Evolutionary conservation across 1,284 basidiomycete species (phyloP).

Genomic region (Boletellus deceptivus): DNA sequence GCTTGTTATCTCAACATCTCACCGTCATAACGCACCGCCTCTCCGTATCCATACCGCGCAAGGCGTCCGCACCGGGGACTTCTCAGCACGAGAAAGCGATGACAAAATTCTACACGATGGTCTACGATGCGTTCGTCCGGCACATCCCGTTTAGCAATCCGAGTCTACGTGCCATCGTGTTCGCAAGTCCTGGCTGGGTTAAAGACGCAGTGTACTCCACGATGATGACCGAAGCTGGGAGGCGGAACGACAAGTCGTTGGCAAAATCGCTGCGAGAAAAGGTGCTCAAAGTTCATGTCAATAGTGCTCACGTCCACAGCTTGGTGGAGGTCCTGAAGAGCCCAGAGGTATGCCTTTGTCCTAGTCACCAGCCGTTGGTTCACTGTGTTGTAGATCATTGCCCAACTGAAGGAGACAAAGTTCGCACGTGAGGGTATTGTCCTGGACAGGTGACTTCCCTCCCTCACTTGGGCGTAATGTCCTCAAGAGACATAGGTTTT

Average conservation of each 20-base stretch:
- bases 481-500: slow-evolving; percentile 66
- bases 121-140: slow-evolving; percentile 87
- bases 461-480: neutral
- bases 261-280: slow-evolving; percentile 75
- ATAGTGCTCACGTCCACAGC: slow-evolving; percentile 94
- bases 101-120: slow-evolving; percentile 75
- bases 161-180: slow-evolving; percentile 84
- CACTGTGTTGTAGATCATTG: slow-evolving; percentile 47
- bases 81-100: slow-evolving; percentile 87
- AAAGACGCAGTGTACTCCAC: slow-evolving; percentile 88
- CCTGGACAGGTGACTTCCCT: slow-evolving; percentile 70
- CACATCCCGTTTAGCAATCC: slow-evolving; percentile 82
- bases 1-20: slow-evolving; percentile 95
- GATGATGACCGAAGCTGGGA: slow-evolving; percentile 78
- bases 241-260: slow-evolving; percentile 82
- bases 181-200: slow-evolving; percentile 96
- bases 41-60: slow-evolving; percentile 88
- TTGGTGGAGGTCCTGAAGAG: slow-evolving; percentile 93
- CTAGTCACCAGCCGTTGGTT: neutral
- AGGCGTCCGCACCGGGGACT: slow-evolving; percentile 79
- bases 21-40: slow-evolving; percentile 92
- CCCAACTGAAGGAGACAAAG: slow-evolving; percentile 93
- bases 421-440: slow-evolving; percentile 93
- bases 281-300: slow-evolving; percentile 89
- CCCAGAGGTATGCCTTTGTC: slow-evolving; percentile 66